phyloP scores from a whole-genome alignment of 495 filamentous ascomycete genomes.

The Aspergillus incahuasiensis region DNA sequence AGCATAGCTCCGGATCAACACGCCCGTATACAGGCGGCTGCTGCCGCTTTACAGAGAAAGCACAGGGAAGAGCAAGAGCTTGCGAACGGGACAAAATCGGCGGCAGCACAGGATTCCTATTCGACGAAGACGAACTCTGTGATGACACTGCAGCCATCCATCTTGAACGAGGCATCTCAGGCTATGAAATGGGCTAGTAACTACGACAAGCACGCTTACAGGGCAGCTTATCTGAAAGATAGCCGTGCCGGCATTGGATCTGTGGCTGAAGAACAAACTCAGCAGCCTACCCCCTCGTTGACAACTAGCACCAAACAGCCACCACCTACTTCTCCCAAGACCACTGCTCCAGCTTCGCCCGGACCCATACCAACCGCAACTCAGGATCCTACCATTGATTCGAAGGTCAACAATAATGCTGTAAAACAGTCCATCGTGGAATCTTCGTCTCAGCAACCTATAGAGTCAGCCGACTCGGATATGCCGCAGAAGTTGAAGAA shows the following conservation, averaged over 20 bases:
- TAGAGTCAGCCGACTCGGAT: conserved; percentile 20
- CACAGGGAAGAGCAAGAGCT: conserved; percentile 56
- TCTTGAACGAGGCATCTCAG: conserved; percentile 81
- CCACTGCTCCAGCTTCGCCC: conserved; percentile 14
- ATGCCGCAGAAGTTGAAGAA: conserved; percentile 44
- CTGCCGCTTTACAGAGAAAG: conserved; percentile 69
- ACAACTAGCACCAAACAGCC: conserved; percentile 25
- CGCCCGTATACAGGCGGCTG: conserved; percentile 85
- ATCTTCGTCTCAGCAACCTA: conserved; percentile 18
- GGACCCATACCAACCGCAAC: conserved; percentile 7
- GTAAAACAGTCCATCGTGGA: conserved; percentile 22
- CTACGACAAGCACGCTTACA: conserved; percentile 74
- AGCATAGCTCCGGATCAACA: conserved; percentile 91
- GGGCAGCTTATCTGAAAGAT: conserved; percentile 75
- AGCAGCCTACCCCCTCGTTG: conserved; percentile 2
- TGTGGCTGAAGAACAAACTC: conserved; percentile 22
- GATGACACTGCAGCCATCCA: conserved; percentile 79
- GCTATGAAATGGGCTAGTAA: conserved; percentile 88
- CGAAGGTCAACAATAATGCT: conserved; percentile 18
- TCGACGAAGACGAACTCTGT: conserved; percentile 84
- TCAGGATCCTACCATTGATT: conserved; percentile 1
- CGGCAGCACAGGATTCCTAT: conserved; percentile 29
- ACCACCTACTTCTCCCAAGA: conserved; percentile 28
- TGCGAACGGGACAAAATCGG: conserved; percentile 28
- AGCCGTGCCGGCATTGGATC: conserved; percentile 60